These are phyloP conservation scores for Scenedesmus sp. DNA, from an alignment of 163 green algal genomes.

Conservation along the genomic window DNA sequence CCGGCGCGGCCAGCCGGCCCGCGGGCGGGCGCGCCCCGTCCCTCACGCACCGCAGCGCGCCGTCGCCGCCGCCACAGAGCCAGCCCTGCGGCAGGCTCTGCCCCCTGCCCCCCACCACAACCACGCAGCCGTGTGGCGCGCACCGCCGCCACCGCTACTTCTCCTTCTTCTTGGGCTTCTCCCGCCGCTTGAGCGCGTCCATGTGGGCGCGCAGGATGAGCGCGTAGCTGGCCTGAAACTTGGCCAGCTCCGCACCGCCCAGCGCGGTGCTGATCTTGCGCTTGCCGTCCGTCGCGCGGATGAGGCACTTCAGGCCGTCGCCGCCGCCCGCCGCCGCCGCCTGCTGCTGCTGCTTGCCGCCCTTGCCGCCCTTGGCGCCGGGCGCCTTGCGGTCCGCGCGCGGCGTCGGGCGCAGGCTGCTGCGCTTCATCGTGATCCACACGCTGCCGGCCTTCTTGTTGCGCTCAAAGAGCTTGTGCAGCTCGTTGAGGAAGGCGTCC, in stretches of 20 bases:
- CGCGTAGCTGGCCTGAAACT: conserved; percentile 75
- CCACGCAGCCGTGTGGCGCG: too few species aligned
- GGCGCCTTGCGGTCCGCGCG: neutral
- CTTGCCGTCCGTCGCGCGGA: conserved; percentile 87
- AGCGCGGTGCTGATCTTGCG: conserved; percentile 84
- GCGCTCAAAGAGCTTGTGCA: conserved; percentile 77
- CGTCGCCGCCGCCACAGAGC: too few species aligned
- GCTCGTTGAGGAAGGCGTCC: conserved; percentile 77
- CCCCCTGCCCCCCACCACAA: too few species aligned
- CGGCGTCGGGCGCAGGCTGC: conserved; percentile 51
- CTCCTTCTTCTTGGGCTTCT: conserved; percentile 61
- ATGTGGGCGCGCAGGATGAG: conserved; percentile 76
- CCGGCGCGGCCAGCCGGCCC: too few species aligned
- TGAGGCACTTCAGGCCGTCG: conserved; percentile 75
- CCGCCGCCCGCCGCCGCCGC: conserved; percentile 18
- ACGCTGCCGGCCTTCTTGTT: conserved; percentile 69
- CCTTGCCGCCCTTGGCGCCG: conserved; percentile 33
- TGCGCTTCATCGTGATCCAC: conserved; percentile 82
- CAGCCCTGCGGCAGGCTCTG: too few species aligned
- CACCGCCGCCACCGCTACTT: too few species aligned
- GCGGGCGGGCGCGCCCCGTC: too few species aligned
- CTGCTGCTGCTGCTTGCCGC: conserved; percentile 24
- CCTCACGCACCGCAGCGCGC: too few species aligned
- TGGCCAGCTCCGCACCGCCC: conserved; percentile 55
- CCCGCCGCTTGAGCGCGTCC: conserved; percentile 76